Percentiles rank a stretch among this genome's conserved stretches.
Evolutionary conservation across 1,284 basidiomycete genomes (phyloP).

Genomic region (Schizopora paradoxa): DNA sequence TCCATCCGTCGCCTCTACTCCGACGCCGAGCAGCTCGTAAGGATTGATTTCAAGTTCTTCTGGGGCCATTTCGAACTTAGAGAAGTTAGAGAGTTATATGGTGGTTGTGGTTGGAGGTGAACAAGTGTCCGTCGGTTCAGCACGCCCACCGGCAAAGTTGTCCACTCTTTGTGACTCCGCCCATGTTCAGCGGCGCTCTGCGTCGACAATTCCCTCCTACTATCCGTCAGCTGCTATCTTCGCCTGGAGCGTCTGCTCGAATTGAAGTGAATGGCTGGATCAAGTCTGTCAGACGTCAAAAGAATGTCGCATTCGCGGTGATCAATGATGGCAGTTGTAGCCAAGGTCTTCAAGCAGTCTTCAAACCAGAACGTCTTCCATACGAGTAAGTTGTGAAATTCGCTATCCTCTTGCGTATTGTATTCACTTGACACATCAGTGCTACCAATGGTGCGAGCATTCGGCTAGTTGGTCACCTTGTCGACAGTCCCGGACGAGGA

Average conservation of each 20-base stretch:
- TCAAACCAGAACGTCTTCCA: conserved; percentile 36
- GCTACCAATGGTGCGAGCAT: conserved; percentile 71
- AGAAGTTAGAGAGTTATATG: background rate
- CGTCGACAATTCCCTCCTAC: conserved; percentile 36
- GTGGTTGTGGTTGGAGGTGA: no score
- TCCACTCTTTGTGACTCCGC: background rate
- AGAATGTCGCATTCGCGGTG: conserved; percentile 80
- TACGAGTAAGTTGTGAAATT: conserved; percentile 1
- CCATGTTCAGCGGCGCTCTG: conserved; percentile 12
- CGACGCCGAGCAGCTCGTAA: conserved; percentile 71
- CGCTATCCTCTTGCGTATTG: background rate
- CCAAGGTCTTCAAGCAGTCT: conserved; percentile 72
- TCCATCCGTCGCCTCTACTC: conserved; percentile 66
- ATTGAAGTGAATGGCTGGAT: conserved; percentile 72
- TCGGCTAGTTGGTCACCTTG: conserved; percentile 58
- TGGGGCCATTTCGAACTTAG: conserved; percentile 9
- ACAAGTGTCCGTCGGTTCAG: no score
- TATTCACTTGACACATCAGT: conserved; percentile 22
- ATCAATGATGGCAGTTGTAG: conserved; percentile 76
- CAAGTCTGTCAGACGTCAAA: conserved; percentile 78
- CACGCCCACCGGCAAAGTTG: no score
- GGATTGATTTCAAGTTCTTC: conserved; percentile 55
- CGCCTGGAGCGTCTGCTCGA: conserved; percentile 11
- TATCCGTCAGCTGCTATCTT: conserved; percentile 50
- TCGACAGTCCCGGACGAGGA: conserved; percentile 59